Conservation (phyloP, 306 rosid species). For the Trifolium fragiferum region DNA sequence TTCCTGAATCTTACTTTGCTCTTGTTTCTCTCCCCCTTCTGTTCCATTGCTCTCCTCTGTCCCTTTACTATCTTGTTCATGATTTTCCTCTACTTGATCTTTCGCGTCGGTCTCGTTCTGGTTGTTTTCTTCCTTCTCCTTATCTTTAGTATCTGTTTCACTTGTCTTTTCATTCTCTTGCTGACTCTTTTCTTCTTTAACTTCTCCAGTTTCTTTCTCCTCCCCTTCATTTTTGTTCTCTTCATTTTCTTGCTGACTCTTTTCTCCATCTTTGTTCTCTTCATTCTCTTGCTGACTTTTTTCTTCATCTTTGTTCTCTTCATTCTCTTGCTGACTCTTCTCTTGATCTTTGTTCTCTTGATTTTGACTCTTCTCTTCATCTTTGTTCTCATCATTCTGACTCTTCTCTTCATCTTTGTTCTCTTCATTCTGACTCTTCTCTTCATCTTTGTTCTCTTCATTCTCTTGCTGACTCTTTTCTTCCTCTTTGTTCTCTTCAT, state of each 20-base stretch:
- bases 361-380: constrained; percentile 37
- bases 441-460: constrained; percentile 36
- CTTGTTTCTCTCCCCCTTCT: constrained; percentile 47
- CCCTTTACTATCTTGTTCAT: constrained; percentile 47
- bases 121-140: constrained; percentile 45
- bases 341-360: constrained; percentile 35
- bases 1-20: constrained; percentile 59
- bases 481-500: constrained; percentile 34
- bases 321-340: constrained; percentile 31
- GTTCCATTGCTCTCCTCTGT: constrained; percentile 47
- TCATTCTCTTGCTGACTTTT: constrained; percentile 39
- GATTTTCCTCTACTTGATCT: constrained; percentile 40
- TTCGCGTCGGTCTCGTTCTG: constrained; percentile 39
- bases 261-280: constrained; percentile 30
- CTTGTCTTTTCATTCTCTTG: constrained; percentile 39
- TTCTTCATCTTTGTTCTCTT: constrained; percentile 41
- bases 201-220: constrained; percentile 47
- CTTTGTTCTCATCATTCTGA: constrained; percentile 34
- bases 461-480: constrained; percentile 32
- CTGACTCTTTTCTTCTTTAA: constrained; percentile 29
- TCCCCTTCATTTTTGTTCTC: constrained; percentile 44
- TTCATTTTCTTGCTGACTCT: constrained; percentile 31
- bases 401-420: constrained; percentile 34
- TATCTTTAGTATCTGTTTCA: constrained; percentile 35
- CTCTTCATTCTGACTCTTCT: constrained; percentile 41